These are phyloP conservation scores for Dendrobium nobile DNA, from an alignment of 106 monocot species.

Conservation along the genomic window DNA sequence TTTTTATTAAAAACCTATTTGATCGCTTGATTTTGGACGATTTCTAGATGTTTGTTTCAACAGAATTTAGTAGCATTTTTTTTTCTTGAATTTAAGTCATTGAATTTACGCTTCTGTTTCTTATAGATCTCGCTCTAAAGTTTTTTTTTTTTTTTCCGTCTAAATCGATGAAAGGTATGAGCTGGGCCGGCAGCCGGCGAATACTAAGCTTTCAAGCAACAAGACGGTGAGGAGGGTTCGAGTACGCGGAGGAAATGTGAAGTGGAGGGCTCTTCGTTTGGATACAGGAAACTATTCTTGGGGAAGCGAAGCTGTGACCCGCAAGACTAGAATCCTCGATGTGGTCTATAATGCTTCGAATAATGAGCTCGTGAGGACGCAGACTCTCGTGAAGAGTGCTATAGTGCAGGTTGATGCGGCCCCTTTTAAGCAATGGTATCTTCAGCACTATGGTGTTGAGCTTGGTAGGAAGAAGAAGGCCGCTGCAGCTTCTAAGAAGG, in stretches of 20 bases:
- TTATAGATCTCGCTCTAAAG: too few species aligned
- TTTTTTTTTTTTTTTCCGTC: not conserved
- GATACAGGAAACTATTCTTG: slow-evolving; percentile 90
- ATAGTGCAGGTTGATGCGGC: slow-evolving; percentile 87
- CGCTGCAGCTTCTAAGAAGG: slow-evolving; percentile 22
- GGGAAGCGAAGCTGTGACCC: slow-evolving; percentile 80
- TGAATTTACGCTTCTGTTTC: too few species aligned
- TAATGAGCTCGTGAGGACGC: slow-evolving; percentile 83
- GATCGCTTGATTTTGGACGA: too few species aligned
- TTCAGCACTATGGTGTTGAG: slow-evolving; percentile 80
- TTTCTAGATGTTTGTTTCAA: too few species aligned
- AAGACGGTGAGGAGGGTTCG: slow-evolving; percentile 80
- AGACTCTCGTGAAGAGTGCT: slow-evolving; percentile 86
- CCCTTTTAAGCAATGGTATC: slow-evolving; percentile 91
- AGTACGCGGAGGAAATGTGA: slow-evolving; percentile 85
- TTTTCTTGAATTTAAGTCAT: too few species aligned
- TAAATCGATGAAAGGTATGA: slow-evolving; percentile 24
- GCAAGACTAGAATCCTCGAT: slow-evolving; percentile 79
- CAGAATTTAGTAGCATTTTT: too few species aligned
- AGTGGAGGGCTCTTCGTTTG: slow-evolving; percentile 80
- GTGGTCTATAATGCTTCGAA: slow-evolving; percentile 88
- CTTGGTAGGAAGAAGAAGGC: slow-evolving; percentile 85
- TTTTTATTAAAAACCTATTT: not conserved
- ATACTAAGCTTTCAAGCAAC: slow-evolving; percentile 84
- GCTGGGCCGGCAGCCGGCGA: slow-evolving; percentile 61